phyloP scores from a whole-genome alignment of 2,329 filamentous ascomycete species.

The Elsinoe perseae region DNA sequence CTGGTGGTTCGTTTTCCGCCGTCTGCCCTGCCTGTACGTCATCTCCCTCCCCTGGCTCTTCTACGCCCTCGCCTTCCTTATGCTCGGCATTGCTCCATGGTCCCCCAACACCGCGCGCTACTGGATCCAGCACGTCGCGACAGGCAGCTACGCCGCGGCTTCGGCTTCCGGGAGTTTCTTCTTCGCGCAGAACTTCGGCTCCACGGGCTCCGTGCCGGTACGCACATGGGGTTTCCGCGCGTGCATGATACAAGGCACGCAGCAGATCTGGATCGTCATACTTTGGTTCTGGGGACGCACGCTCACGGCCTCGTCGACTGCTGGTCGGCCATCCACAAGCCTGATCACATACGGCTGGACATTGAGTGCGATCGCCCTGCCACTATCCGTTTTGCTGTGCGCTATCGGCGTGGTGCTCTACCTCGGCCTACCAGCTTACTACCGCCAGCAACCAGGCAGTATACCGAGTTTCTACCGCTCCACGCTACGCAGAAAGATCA shows the following conservation, averaged over 20 bases:
- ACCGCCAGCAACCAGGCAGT: slow-evolving; percentile 55
- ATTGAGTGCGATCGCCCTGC: slow-evolving; percentile 47
- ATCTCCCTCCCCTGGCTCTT: slow-evolving; percentile 56
- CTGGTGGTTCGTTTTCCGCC: slow-evolving; percentile 58
- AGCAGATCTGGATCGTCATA: slow-evolving; percentile 57
- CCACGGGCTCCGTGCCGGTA: slow-evolving; percentile 46
- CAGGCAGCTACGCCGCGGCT: slow-evolving; percentile 54
- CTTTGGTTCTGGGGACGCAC: slow-evolving; percentile 61
- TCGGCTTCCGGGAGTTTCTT: slow-evolving; percentile 57
- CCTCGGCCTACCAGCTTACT: slow-evolving; percentile 58
- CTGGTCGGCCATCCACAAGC: slow-evolving; percentile 30
- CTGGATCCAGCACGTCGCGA: slow-evolving; percentile 55
- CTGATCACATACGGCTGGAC: slow-evolving; percentile 21
- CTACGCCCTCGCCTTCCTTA: slow-evolving; percentile 55
- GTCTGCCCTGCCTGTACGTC: slow-evolving; percentile 48
- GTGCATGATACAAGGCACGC: slow-evolving; percentile 58
- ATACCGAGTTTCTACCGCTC: slow-evolving; percentile 59
- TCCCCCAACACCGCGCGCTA: slow-evolving; percentile 36
- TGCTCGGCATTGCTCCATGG: slow-evolving; percentile 57
- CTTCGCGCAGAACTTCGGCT: slow-evolving; percentile 60
- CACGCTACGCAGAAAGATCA: slow-evolving; percentile 54
- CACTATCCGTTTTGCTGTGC: slow-evolving; percentile 53
- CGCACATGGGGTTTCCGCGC: slow-evolving; percentile 61
- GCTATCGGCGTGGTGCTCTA: slow-evolving; percentile 48
- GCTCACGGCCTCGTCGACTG: slow-evolving; percentile 40